Conservation (phyloP, 2,329 filamentous ascomycete species). For the Alternaria angustiovoidea region DNA sequence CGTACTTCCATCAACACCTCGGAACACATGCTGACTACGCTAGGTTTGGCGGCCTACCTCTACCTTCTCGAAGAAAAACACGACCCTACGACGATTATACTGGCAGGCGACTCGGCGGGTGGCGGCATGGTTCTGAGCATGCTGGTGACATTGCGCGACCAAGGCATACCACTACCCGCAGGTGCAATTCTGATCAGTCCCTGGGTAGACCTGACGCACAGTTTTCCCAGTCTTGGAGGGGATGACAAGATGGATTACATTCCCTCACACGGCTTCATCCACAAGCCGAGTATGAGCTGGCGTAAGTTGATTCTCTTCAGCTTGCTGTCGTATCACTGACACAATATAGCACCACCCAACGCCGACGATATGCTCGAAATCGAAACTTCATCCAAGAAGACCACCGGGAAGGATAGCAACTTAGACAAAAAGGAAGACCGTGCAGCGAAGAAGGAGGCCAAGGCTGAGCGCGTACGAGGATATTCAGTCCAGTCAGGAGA, state of each 20-base stretch:
- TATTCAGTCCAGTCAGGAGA: constrained; percentile 41
- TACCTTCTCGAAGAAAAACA: constrained; percentile 76
- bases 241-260: constrained; percentile 85
- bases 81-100: constrained; percentile 79
- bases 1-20: not conserved
- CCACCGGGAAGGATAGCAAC: constrained; percentile 15
- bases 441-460: constrained; percentile 46
- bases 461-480: constrained; percentile 46
- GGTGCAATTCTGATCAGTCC: constrained; percentile 91
- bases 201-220: constrained; percentile 95
- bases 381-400: constrained; percentile 37
- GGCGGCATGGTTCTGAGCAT: constrained; percentile 86
- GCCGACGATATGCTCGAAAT: constrained; percentile 71
- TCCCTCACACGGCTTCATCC: constrained; percentile 84
- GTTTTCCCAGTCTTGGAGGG: constrained; percentile 85
- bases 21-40: constrained; percentile 9
- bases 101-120: constrained; percentile 93
- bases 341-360: constrained; percentile 71
- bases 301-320: constrained; percentile 49
- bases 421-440: constrained; percentile 32
- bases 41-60: constrained; percentile 78
- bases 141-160: constrained; percentile 82
- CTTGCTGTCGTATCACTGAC: constrained; percentile 6
- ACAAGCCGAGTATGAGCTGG: constrained; percentile 90
- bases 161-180: constrained; percentile 82